Evolutionary conservation across 2,329 filamentous ascomycete species (phyloP), one percentile per base, ranked within the genome.

Genomic region (Mollisia scopiformis): DNA sequence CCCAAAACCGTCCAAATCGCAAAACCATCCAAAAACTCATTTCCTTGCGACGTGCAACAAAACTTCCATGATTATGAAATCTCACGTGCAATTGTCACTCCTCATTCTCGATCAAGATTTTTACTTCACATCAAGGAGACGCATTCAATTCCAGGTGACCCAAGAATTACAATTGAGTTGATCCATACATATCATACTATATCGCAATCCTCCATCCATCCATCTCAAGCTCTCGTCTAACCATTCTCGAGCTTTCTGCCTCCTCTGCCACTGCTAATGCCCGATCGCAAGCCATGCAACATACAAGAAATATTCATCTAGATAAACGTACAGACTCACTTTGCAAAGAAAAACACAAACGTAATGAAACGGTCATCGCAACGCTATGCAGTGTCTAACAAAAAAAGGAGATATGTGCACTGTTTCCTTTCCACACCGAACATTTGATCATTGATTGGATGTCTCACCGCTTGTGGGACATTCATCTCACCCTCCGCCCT

Each of bases 351-450:
- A 25, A 33, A 52, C 31, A 10, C 7, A 33, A 52, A 35, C 31
- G 13, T 28, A n/a, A 50, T 28, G n/a, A 35, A 35, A 52, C 30
- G 25, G 13, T 21, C 16, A 27, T 33, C 49, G 51, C 51, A 54
- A n/a, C n/a, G 51, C 51, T 54, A 54, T 54, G 51, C 51, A 41
- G 23, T n/a, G 23, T 54, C 35, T 54, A 54, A 21, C 31, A 27
- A 27, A 41, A 8, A 54, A 27, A n/a, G 39, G 6, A 43, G 19
- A 3, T 47, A 25, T 16, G n/a, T 25, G 19, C 43, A 47, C 16
- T 47, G 23, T 14, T 27, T 16, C 43, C 23, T 5, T 6, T 4
- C 7, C 39, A 6, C 5, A 10, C n/a, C 5, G 28, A 47, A 47
- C 1, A 3, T 23, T 19, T 47, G 10, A 5, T 28, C 13, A 2